These are phyloP conservation scores for Monosporascus sp. DNA, from an alignment of 2,329 filamentous ascomycete genomes.

Conservation along the genomic window DNA sequence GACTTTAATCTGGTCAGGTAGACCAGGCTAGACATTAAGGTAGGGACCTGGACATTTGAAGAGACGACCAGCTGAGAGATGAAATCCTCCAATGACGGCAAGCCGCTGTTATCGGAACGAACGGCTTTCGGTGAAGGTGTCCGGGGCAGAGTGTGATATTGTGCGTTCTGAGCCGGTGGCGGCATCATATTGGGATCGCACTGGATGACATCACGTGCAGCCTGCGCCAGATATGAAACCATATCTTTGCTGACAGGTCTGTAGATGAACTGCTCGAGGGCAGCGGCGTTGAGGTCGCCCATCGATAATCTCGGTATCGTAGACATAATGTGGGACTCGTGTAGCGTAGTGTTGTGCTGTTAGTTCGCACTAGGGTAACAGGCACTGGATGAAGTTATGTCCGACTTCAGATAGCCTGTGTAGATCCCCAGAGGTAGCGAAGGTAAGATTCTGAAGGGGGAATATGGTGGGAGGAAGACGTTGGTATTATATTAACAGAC, in stretches of 20 bases:
- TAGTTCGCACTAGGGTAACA: slow-evolving; percentile 1
- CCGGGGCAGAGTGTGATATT: slow-evolving; percentile 44
- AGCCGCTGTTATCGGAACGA: slow-evolving; percentile 41
- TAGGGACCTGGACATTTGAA: slow-evolving; percentile 95
- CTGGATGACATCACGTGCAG: slow-evolving; percentile 72
- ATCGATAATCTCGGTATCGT: slow-evolving; percentile 41
- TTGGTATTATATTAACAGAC: slow-evolving; percentile 23
- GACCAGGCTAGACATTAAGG: slow-evolving; percentile 92
- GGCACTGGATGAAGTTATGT: slow-evolving; percentile 3
- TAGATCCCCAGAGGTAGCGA: slow-evolving; percentile 4
- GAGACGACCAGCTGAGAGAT: slow-evolving; percentile 86
- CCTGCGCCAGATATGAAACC: slow-evolving; percentile 70
- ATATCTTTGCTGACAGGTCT: slow-evolving; percentile 69
- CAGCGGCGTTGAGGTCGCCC: slow-evolving; percentile 62
- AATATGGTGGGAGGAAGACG: slow-evolving; percentile 13
- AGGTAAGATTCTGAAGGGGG: slow-evolving; percentile 18
- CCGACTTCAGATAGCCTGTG: not conserved
- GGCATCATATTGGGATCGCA: slow-evolving; percentile 63
- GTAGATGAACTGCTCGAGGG: slow-evolving; percentile 77
- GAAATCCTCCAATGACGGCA: slow-evolving; percentile 84
- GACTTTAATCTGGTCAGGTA: slow-evolving; percentile 82
- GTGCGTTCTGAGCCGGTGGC: slow-evolving; percentile 32
- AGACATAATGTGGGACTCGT: slow-evolving; percentile 36
- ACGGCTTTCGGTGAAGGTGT: slow-evolving; percentile 41
- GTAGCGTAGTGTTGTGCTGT: slow-evolving; percentile 15